phyloP scores from a whole-genome alignment of 345 rosid species.

The Dovyalis caffra region DNA sequence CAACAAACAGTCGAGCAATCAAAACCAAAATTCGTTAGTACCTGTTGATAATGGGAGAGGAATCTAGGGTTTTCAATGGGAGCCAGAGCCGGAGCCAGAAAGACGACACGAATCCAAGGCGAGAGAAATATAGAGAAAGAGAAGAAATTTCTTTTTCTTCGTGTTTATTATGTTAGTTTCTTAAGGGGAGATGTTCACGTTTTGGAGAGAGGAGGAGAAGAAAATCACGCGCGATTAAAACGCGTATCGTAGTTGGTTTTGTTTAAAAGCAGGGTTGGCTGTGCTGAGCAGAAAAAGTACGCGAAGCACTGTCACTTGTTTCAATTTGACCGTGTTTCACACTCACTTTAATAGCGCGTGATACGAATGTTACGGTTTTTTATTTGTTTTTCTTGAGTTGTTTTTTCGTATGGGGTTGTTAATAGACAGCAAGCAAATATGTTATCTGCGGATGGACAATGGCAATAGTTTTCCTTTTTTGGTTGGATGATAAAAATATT shows the following conservation, averaged over 20 bases:
- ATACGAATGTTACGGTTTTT: too few relatives aligned
- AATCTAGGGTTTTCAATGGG: constrained; percentile 44
- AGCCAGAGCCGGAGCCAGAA: constrained; percentile 20
- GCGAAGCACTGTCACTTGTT: neutral
- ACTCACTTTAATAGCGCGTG: neutral
- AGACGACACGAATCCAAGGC: constrained; percentile 24
- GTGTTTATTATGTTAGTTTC: constrained; percentile 16
- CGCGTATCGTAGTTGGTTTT: constrained; percentile 12
- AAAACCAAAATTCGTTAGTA: neutral
- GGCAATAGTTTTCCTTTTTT: too few relatives aligned
- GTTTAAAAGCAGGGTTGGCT: constrained; percentile 11
- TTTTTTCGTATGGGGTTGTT: too few relatives aligned
- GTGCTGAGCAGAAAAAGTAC: constrained; percentile 23
- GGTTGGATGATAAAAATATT: too few relatives aligned
- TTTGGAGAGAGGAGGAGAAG: neutral
- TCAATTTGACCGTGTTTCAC: constrained; percentile 27
- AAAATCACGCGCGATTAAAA: constrained; percentile 20
- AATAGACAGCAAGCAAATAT: too few relatives aligned
- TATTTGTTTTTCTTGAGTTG: too few relatives aligned
- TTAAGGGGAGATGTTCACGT: constrained; percentile 34
- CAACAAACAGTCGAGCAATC: neutral
- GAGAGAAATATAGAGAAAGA: neutral
- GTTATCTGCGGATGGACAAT: too few relatives aligned
- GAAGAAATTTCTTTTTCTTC: constrained; percentile 2
- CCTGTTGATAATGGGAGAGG: constrained; percentile 37